Conservation (phyloP, 495 filamentous ascomycete genomes). For the Penicillium steckii region DNA sequence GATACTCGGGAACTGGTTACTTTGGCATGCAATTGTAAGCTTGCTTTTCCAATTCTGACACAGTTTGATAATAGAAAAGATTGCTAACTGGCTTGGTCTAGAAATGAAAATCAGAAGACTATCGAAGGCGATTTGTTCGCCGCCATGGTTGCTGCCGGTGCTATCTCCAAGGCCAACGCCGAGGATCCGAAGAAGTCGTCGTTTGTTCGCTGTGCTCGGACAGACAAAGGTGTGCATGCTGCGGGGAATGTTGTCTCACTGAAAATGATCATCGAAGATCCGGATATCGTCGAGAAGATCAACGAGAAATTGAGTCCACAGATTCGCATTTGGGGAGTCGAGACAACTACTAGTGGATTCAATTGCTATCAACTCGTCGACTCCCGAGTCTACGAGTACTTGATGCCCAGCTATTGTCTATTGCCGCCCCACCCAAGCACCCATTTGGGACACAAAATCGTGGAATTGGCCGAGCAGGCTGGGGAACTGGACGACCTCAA, state of each 20-base stretch:
- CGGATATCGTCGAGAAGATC: conserved; percentile 83
- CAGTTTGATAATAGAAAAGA: too few species aligned
- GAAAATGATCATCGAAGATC: conserved; percentile 93
- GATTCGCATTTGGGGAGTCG: conserved; percentile 90
- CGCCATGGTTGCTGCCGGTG: conserved; percentile 84
- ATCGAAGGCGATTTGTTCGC: conserved; percentile 97
- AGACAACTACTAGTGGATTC: conserved; percentile 80
- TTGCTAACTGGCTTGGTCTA: too few species aligned
- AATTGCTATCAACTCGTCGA: conserved; percentile 91
- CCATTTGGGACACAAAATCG: conserved; percentile 76
- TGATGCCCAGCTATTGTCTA: conserved; percentile 88
- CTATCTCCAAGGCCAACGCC: conserved; percentile 94
- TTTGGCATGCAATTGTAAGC: conserved; percentile 85
- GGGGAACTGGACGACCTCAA: conserved; percentile 66
- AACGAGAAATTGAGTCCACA: conserved; percentile 80
- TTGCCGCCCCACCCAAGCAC: conserved; percentile 88
- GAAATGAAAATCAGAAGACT: conserved; percentile 67
- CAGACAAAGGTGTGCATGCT: conserved; percentile 97
- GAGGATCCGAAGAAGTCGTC: conserved; percentile 95
- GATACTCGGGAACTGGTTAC: conserved; percentile 96
- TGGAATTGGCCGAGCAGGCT: conserved; percentile 66
- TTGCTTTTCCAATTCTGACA: too few species aligned
- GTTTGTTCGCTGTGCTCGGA: conserved; percentile 88
- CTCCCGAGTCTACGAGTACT: conserved; percentile 92
- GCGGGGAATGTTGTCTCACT: conserved; percentile 94